Evolutionary conservation across 2,329 filamentous ascomycete species (phyloP), one percentile per base, ranked within the genome.

Genomic region (Talaromyces sp.): DNA sequence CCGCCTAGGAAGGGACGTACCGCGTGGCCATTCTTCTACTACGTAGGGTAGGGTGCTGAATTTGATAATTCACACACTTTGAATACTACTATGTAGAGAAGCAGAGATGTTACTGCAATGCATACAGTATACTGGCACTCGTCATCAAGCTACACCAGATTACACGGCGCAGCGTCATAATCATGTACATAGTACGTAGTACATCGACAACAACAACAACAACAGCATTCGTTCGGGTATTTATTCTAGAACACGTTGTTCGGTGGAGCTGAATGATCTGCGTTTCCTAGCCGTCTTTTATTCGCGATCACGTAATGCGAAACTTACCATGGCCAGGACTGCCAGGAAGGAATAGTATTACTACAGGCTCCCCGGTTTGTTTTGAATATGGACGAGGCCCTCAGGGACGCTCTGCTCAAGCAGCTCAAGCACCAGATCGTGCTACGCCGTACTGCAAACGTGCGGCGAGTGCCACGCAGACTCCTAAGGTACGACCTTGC

Each of bases 221-320:
- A 7, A 4, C 37, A n/a, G 7, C 21, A 21, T 16, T 25, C n/a
- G n/a, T n/a, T 37, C 48, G 48, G 50, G 21, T 37, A 54, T 35
- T 37, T 58, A 11, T 59, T 59, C 42, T 59, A 37, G 42, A 59
- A 48, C 39, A 40, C 16, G 21, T 33, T 58, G 14, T 58, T 28
- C 37, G 28, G 55, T 46, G 55, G 40, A 35, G 40, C 40, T 23
- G 37, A 18, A 58, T 59, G 57, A 59, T 59, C 57, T 59, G 42
- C 57, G 42, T 2, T 16, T 59, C 37, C 28, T 59, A 48, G 56
- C 40, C 5, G 56, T 58, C 14, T 18, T 58, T 58, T 58, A 58
- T 58, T 31, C n/a, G 48, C n/a, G 6, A 52, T 50, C 25, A 50
- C 46, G 46, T 31, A 48, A 25, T 31, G 23, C 14, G 14, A 18